Base-by-base conservation (phyloP, 2,329 filamentous ascomycete genomes). In the Diplodia scrobiculata region DNA sequence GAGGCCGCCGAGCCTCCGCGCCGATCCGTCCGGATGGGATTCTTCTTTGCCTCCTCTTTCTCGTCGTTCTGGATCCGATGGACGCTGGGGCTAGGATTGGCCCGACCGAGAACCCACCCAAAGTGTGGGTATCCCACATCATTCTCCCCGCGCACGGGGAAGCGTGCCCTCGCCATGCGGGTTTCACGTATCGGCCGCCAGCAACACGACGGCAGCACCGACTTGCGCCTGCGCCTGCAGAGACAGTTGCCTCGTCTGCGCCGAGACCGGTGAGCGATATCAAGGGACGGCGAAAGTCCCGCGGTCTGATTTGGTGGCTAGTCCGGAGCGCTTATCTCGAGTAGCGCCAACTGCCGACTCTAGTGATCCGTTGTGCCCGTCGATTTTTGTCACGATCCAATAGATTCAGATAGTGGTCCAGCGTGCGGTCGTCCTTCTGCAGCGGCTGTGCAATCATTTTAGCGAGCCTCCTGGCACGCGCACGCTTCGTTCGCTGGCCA, bases 71-170 rank as follows among this genome's bases (percentile, higher is more conserved):
- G 45, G 58, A 50, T n/a, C 29, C n/a, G 34, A 11, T 36, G 34
- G 27, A 50, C 41, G 58, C 48, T 50, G 27, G 19, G 41, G 1
- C 48, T 21, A 25, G 17, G 25, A 34, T 48, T 62, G 13, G 7
- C n/a, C 36, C 53, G 52, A n/a, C 19, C 17, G 38, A 47, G 7
- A 32, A 47, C 58, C 58, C 58, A 50, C 58, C 25, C n/a, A 5
- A 14, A 36, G 41, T 50, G 45, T 62, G 58, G 58, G 45, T 60
- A 60, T 60, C 55, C 55, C 55, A 60, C 55, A 60, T 34, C 55
- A 59, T 25, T 19, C 21, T 25, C 58, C 58, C 58, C 58, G 45
- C 58, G 58, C 13, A 62, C 34, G 29, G 13, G 29, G 41, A 45
- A 45, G 6, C 45, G 21, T 5, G 27, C 38, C 6, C 58, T 62